phyloP scores from a whole-genome alignment of 129 eudicot species.

The Kitagawia praeruptora region DNA sequence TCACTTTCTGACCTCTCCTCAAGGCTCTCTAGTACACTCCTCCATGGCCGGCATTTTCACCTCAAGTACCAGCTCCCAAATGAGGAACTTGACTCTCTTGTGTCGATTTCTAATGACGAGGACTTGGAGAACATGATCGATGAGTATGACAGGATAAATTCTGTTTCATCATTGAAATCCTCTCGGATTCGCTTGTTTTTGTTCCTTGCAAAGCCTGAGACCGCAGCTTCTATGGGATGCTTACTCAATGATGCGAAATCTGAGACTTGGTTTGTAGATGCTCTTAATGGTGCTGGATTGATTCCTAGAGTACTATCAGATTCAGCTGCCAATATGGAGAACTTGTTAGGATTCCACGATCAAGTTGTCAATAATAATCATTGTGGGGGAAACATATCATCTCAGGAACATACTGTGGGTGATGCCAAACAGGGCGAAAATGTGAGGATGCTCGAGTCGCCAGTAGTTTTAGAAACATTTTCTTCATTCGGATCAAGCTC shows the following conservation, averaged over 20 bases:
- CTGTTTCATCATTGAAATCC: conserved; percentile 32
- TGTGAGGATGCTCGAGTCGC: conserved; percentile 39
- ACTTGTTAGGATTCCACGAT: conserved; percentile 48
- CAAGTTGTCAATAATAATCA: conserved; percentile 15
- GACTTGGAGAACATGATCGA: conserved; percentile 79
- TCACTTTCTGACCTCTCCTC: conserved; percentile 46
- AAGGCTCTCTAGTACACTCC: conserved; percentile 51
- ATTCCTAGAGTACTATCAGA: conserved; percentile 65
- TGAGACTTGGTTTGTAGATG: conserved; percentile 81
- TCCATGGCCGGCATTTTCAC: conserved; percentile 46
- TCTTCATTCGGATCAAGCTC: conserved; percentile 64
- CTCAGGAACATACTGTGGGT: neutral
- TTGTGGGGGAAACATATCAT: conserved; percentile 15
- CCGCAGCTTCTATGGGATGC: conserved; percentile 67
- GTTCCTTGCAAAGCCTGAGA: conserved; percentile 54
- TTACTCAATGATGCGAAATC: conserved; percentile 72
- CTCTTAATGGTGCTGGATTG: conserved; percentile 51
- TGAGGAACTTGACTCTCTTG: conserved; percentile 77
- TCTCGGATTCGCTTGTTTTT: conserved; percentile 53
- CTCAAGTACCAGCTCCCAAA: conserved; percentile 70
- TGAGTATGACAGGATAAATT: conserved; percentile 48
- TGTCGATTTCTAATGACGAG: conserved; percentile 55
- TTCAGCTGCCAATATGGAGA: conserved; percentile 39
- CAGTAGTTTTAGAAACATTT: conserved; percentile 36
- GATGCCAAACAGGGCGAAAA: conserved; percentile 13